phyloP scores from a whole-genome alignment of 2,329 filamentous ascomycete species.

The Mycocentrospora acerina region DNA sequence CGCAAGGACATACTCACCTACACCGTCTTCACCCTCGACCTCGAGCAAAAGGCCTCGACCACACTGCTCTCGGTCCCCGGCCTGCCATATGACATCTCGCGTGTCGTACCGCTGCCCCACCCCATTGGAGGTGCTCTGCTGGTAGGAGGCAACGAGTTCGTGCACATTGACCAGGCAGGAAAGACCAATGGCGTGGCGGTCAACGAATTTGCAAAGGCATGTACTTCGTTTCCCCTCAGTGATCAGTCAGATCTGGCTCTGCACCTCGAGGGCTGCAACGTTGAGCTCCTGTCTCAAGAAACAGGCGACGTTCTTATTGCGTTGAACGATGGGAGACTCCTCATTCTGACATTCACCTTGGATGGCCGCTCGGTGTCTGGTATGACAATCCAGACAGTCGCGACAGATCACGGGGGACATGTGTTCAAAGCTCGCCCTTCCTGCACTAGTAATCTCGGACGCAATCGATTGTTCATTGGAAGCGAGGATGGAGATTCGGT shows the following conservation, averaged over 20 bases:
- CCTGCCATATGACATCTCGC: constrained; percentile 83
- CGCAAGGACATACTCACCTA: constrained; percentile 85
- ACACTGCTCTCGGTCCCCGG: constrained; percentile 83
- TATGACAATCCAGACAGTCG: constrained; percentile 69
- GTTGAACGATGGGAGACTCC: constrained; percentile 72
- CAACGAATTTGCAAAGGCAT: constrained; percentile 82
- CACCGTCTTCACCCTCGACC: constrained; percentile 91
- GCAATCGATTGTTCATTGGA: constrained; percentile 76
- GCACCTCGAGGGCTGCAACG: constrained; percentile 75
- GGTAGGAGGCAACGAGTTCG: constrained; percentile 83
- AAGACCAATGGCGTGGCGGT: constrained; percentile 91
- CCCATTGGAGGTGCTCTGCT: constrained; percentile 88
- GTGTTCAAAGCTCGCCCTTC: constrained; percentile 65
- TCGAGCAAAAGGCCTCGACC: constrained; percentile 91
- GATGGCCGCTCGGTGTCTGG: constrained; percentile 91
- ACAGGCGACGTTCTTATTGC: constrained; percentile 84
- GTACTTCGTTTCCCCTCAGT: constrained; percentile 78
- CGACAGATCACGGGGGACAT: constrained; percentile 62
- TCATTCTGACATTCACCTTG: constrained; percentile 77
- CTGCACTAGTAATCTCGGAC: constrained; percentile 68
- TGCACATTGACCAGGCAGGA: constrained; percentile 94
- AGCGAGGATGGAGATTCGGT: constrained; percentile 81
- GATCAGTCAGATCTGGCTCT: constrained; percentile 83
- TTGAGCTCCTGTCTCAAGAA: constrained; percentile 75
- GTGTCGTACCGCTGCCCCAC: constrained; percentile 77